Evolutionary conservation across 2,329 filamentous ascomycete species (phyloP).

Genomic region (Pyrenochaeta sp.): DNA sequence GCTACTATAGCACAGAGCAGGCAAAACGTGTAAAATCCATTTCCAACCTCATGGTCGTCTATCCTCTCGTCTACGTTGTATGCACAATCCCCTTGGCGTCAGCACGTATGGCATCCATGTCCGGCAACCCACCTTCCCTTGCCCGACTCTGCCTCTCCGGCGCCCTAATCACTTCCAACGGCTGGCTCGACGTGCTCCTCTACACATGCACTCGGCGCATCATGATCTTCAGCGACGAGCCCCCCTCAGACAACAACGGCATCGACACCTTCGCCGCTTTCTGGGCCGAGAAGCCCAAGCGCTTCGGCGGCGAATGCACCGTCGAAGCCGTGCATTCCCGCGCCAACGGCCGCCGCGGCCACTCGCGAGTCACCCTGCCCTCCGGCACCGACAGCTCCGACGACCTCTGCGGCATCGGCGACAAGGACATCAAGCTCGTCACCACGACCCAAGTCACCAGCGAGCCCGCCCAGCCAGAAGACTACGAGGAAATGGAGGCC

Average conservation of each 20-base stretch:
- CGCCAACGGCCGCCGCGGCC: slow-evolving; percentile 10
- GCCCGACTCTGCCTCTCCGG: slow-evolving; percentile 61
- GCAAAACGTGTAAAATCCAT: slow-evolving; percentile 50
- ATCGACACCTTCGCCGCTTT: slow-evolving; percentile 48
- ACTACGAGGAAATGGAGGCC: slow-evolving; percentile 43
- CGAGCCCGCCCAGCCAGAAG: slow-evolving; percentile 42
- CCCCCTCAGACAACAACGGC: slow-evolving; percentile 43
- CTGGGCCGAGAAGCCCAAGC: slow-evolving; percentile 40
- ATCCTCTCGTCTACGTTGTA: slow-evolving; percentile 73
- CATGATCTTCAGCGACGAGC: slow-evolving; percentile 61
- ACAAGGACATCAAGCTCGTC: slow-evolving; percentile 44
- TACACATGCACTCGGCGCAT: slow-evolving; percentile 66
- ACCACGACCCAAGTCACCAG: slow-evolving; percentile 43
- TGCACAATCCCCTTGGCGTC: slow-evolving; percentile 72
- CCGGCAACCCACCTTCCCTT: slow-evolving; percentile 55
- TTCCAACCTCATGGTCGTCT: slow-evolving; percentile 68
- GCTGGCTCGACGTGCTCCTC: slow-evolving; percentile 65
- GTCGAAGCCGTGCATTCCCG: slow-evolving; percentile 42
- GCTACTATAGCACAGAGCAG: slow-evolving; percentile 45
- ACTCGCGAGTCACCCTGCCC: slow-evolving; percentile 24
- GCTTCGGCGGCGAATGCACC: slow-evolving; percentile 56
- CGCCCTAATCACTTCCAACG: slow-evolving; percentile 65
- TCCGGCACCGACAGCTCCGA: slow-evolving; percentile 32
- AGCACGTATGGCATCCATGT: slow-evolving; percentile 70
- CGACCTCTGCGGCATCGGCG: slow-evolving; percentile 29